Conservation (phyloP, 2,329 filamentous ascomycete genomes). For the Calonectria hawksworthii region DNA sequence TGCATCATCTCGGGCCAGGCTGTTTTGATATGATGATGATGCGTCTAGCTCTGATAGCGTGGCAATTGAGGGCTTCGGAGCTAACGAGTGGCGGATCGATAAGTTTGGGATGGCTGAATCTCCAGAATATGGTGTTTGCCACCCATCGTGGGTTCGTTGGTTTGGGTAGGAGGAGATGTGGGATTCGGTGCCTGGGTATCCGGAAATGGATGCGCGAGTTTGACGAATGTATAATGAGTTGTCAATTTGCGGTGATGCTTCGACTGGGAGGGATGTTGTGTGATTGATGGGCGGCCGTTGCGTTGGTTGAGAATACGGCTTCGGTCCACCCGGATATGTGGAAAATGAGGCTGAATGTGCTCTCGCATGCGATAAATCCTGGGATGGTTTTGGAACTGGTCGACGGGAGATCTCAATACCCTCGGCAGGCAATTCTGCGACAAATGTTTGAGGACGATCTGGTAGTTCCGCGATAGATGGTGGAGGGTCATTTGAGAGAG, state of each 20-base stretch:
- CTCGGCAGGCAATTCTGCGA: not conserved
- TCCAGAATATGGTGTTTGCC: not conserved
- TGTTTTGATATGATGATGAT: not conserved
- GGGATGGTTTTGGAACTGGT: not conserved
- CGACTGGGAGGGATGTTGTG: not conserved
- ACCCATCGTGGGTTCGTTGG: not conserved
- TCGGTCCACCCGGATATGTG: not conserved
- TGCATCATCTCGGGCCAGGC: no score
- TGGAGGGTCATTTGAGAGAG: not conserved
- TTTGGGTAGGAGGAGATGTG: not conserved
- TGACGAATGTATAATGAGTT: not conserved
- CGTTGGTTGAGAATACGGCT: not conserved
- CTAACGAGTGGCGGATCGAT: not conserved
- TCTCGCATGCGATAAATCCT: not conserved
- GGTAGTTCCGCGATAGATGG: not conserved
- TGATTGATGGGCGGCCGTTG: not conserved
- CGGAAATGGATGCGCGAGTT: not conserved
- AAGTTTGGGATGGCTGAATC: not conserved
- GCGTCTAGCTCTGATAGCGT: not conserved
- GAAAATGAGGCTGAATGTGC: not conserved
- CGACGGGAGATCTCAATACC: not conserved
- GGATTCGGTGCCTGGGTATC: not conserved
- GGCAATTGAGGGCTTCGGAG: not conserved
- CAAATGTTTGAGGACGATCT: not conserved
- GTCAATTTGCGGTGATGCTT: not conserved